Evolutionary conservation across 192 early-diverging fungal genomes (phyloP).

Genomic region (Thamnidium elegans): DNA sequence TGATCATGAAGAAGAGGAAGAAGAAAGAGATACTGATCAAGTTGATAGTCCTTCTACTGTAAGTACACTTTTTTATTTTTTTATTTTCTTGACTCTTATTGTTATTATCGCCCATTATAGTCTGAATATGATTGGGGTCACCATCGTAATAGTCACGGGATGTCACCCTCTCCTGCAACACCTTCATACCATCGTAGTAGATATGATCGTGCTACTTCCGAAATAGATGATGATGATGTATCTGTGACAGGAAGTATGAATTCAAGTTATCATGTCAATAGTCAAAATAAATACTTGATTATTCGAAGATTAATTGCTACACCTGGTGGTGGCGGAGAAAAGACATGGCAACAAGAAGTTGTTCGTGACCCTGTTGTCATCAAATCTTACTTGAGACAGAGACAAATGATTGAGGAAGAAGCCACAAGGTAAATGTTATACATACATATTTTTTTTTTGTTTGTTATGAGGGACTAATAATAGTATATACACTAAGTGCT

Average conservation of each 20-base stretch:
- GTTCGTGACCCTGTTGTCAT: conserved; percentile 81
- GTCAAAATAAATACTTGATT: conserved; percentile 57
- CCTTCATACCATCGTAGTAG: conserved; percentile 13
- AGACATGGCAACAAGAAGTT: conserved; percentile 75
- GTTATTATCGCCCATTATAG: not conserved
- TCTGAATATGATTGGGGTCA: conserved; percentile 17
- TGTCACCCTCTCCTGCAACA: conserved; percentile 22
- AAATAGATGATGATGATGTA: conserved; percentile 51
- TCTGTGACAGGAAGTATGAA: conserved; percentile 53
- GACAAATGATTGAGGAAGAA: conserved; percentile 75
- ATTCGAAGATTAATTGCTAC: conserved; percentile 56
- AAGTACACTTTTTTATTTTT: not conserved
- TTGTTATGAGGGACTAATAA: not conserved
- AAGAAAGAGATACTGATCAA: conserved; percentile 47
- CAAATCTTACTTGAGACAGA: conserved; percentile 86
- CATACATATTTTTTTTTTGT: not conserved
- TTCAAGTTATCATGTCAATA: conserved; percentile 52
- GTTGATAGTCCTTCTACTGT: conserved; percentile 32
- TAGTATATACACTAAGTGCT: conserved; percentile 25
- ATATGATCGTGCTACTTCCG: conserved; percentile 26
- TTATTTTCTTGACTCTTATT: not conserved
- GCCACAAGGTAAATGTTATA: conserved; percentile 31
- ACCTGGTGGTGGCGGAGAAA: conserved; percentile 52
- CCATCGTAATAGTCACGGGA: conserved; percentile 2
- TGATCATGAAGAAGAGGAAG: conserved; percentile 55